phyloP scores from a whole-genome alignment of 2,329 filamentous ascomycete species.

The Fusarium metavorans region DNA sequence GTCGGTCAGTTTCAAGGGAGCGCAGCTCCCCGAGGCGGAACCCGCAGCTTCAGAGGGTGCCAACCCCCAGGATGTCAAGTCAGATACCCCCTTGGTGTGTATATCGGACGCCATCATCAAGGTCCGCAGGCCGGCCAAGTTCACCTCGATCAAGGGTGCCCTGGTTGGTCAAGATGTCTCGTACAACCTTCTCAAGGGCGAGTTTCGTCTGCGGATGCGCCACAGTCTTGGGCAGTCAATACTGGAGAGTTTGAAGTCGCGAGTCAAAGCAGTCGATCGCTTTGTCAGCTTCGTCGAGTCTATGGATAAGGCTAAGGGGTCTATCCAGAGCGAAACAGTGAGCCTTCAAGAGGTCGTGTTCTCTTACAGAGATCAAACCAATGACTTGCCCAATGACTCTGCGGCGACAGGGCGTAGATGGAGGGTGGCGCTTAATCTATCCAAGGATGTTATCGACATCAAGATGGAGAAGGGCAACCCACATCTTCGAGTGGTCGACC shows the following conservation, averaged over 20 bases:
- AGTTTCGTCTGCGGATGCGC: conserved; percentile 72
- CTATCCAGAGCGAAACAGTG: conserved; percentile 69
- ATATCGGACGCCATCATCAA: conserved; percentile 66
- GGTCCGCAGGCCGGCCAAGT: conserved; percentile 65
- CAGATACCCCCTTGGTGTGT: conserved; percentile 48
- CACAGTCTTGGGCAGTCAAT: conserved; percentile 70
- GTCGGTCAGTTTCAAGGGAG: conserved; percentile 66
- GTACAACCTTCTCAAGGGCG: conserved; percentile 69
- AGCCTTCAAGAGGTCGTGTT: conserved; percentile 75
- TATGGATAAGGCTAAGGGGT: conserved; percentile 66
- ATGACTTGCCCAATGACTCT: conserved; percentile 2
- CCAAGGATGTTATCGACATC: conserved; percentile 66
- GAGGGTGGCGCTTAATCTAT: conserved; percentile 70
- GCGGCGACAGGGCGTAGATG: conserved; percentile 50
- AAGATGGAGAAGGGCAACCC: conserved; percentile 73
- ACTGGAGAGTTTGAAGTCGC: conserved; percentile 67
- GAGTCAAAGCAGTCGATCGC: conserved; percentile 75
- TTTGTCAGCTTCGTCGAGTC: conserved; percentile 78
- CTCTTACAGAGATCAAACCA: conserved; percentile 65
- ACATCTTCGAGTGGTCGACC: conserved; percentile 72
- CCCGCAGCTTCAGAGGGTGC: conserved; percentile 17
- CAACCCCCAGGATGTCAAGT: neutral
- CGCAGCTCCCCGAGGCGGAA: conserved; percentile 46
- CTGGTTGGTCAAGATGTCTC: conserved; percentile 70
- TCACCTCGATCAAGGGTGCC: conserved; percentile 65